These are phyloP conservation scores for Aspergillus steynii DNA, from an alignment of 495 filamentous ascomycete genomes.

Conservation along the genomic window DNA sequence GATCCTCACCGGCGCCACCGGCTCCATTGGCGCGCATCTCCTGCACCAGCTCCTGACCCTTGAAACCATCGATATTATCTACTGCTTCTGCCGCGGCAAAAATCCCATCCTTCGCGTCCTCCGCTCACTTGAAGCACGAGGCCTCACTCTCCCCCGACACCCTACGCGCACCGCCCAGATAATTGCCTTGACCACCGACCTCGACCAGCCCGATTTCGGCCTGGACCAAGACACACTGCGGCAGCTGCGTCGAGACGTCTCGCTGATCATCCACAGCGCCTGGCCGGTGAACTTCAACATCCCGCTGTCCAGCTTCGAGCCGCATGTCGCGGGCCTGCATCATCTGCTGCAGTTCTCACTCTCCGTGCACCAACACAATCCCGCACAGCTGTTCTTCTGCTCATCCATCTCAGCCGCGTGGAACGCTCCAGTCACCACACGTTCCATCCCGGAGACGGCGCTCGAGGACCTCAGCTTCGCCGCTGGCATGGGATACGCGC, in stretches of 20 bases:
- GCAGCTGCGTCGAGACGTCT: neutral
- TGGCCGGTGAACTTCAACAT: slow-evolving; percentile 2
- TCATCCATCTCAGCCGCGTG: neutral
- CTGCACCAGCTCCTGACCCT: neutral
- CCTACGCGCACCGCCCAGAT: neutral
- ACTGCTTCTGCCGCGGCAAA: neutral
- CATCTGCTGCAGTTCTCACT: neutral
- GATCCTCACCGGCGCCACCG: slow-evolving; percentile 4
- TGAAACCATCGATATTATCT: neutral
- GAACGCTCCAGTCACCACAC: neutral
- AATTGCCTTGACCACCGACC: neutral
- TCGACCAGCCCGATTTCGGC: neutral
- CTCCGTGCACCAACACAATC: neutral
- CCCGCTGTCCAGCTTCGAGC: slow-evolving; percentile 1
- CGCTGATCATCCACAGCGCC: neutral
- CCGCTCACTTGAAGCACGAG: neutral
- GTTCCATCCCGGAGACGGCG: neutral
- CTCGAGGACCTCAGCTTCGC: neutral
- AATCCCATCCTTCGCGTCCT: neutral
- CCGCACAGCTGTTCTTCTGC: neutral
- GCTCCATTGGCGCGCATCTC: neutral
- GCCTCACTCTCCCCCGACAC: neutral
- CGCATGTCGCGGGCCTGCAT: neutral
- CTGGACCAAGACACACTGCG: neutral
- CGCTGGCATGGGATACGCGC: neutral